Evolutionary conservation across 768 basidiomycete species (phyloP), one percentile per base, ranked within the genome.

Genomic region (Tephrocybe rancida): DNA sequence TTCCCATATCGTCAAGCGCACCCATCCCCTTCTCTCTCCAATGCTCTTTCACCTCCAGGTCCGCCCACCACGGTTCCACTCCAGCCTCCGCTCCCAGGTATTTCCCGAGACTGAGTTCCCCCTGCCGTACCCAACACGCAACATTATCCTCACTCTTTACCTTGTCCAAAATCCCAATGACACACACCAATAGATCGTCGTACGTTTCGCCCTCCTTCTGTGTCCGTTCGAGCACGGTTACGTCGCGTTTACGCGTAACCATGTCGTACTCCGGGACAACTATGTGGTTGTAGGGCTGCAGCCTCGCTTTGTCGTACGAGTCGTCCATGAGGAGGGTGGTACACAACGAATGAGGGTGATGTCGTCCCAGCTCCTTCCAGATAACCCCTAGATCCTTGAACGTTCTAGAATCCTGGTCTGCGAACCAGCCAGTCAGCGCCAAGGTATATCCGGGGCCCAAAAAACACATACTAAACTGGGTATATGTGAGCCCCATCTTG

Each of bases 271-370:
- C 89, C n/a, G 70, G 73, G 56, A 92, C 77, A 63, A 85, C 87
- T 13, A 92, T 67, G 62, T 92, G 90, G 61, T 89, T 92, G 70
- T 81, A 86, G 0, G 90, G 90, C 63, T 92, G 90, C 10, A 86
- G 70, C 21, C 68, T 76, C 0, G 76, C 79, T 55, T 81, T 81
- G 10, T 72, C 67, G 2, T 73, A 84, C 2, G 79, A 80, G 58
- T 82, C 80, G 56, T 81, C 80, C 10, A 81, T 66, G 11, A 81
- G 69, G 6, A 80, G 52, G 0, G 79, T 80, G 3, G 73, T 72
- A 16, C 50, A 64, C 1, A 69, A 70, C 0, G 81, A 82, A 55
- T 78, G 76, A 16, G 10, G 21, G 13, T 7, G 22, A 11, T 21
- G 3, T 21, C 8, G 11, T 3, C 10, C 39, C 9, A 51, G 19